Evolutionary conservation across 768 basidiomycete species (phyloP).

Genomic region (Suillus placidus): DNA sequence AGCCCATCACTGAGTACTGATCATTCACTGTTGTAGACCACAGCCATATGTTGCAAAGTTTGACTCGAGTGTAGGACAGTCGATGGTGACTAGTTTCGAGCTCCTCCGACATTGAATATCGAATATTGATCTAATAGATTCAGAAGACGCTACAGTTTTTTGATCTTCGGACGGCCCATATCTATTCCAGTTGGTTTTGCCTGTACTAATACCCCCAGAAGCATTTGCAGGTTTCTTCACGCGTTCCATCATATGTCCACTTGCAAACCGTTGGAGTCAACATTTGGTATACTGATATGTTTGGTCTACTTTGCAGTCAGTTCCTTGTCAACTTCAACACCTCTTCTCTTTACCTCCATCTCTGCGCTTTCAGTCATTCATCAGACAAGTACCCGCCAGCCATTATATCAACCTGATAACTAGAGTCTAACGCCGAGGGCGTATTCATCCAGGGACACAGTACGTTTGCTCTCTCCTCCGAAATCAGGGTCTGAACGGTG

Average conservation of each 20-base stretch:
- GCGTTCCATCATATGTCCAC: background rate
- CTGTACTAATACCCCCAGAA: background rate
- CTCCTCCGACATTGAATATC: background rate
- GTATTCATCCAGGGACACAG: background rate
- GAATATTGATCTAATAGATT: background rate
- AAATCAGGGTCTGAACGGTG: background rate
- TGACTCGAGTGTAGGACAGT: background rate
- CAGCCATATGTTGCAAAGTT: constrained; percentile 3
- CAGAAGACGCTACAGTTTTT: background rate
- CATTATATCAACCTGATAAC: background rate
- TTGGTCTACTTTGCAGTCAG: constrained; percentile 1
- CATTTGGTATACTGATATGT: constrained; percentile 3
- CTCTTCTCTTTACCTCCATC: background rate
- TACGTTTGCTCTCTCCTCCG: background rate
- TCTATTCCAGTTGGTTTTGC: background rate
- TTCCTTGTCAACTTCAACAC: background rate
- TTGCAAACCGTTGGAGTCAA: background rate
- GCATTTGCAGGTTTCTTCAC: background rate
- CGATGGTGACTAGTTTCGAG: background rate
- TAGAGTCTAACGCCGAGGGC: background rate
- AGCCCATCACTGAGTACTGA: background rate
- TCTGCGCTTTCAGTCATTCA: background rate
- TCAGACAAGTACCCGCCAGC: background rate
- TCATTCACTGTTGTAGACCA: background rate
- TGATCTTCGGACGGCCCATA: background rate